These are phyloP conservation scores for Casuarina equisetifolia DNA, from an alignment of 306 rosid species.

Conservation along the genomic window DNA sequence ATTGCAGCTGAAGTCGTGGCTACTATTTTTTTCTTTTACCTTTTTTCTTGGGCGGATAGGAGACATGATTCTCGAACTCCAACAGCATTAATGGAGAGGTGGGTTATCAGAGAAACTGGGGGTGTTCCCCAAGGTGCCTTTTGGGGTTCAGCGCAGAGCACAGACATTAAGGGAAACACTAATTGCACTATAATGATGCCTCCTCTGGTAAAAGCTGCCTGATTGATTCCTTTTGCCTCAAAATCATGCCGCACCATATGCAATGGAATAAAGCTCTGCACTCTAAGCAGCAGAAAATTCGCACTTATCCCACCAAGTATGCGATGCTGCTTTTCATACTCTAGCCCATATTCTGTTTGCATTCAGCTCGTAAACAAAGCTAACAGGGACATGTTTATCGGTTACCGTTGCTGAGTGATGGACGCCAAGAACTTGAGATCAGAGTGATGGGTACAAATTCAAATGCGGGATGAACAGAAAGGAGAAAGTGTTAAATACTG, in stretches of 20 bases:
- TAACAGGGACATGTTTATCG: background rate
- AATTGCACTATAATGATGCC: constrained; percentile 77
- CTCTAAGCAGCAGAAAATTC: constrained; percentile 25
- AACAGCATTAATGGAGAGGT: constrained; percentile 45
- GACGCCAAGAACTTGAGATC: constrained; percentile 3
- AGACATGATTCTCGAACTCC: constrained; percentile 15
- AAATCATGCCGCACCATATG: constrained; percentile 65
- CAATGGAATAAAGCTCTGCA: constrained; percentile 49
- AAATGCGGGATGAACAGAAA: background rate
- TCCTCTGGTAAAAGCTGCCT: constrained; percentile 57
- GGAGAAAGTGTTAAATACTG: constrained; percentile 17
- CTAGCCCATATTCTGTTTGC: background rate
- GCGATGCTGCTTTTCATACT: background rate
- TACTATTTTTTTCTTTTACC: too few relatives aligned
- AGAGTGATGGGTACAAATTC: background rate
- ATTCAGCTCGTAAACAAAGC: background rate
- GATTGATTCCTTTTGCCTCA: constrained; percentile 79
- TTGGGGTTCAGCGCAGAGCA: constrained; percentile 48
- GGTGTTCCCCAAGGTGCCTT: constrained; percentile 36
- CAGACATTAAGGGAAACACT: constrained; percentile 63
- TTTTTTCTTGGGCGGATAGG: background rate
- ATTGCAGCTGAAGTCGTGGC: too few relatives aligned
- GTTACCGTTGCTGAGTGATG: constrained; percentile 27
- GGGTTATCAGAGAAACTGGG: constrained; percentile 27
- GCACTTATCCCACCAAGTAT: background rate